Evolutionary conservation across 108 stramenopile genomes (phyloP), one percentile per base, ranked within the genome.

Genomic region (Nitzschia palea): DNA sequence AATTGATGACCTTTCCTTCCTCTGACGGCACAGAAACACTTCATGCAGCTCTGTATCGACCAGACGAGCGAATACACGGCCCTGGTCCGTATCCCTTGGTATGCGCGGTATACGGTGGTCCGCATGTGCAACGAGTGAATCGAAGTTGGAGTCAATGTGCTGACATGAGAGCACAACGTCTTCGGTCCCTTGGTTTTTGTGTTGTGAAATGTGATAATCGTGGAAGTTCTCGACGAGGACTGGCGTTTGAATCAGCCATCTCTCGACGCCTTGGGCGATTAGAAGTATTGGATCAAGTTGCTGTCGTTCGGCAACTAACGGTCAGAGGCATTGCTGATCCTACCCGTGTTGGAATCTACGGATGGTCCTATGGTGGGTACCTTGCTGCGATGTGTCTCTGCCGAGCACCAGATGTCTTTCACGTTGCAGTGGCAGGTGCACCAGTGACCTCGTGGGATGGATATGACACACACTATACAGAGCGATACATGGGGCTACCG

Each of bases 311-410:
- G 17, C 83, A 81, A 35, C 65, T 95, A 20, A 76, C 74, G 22
- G 43, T 62, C 25, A 50, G 73, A 23, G 93, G 93, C 4, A 73
- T 94, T 35, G 93, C 83, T n/a, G 94, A 95, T 70, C 67, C 78
- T 17, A 66, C 68, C 1, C 71, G 94, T 1, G 94, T 98, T 5
- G 97, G 95, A 27, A 83, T 98, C 18, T 94, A 87, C 43, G 97
- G 97, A 12, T 98, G 97, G 97, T 89, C 87, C 29, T 98, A 98
- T 65, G 97, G 97, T 12, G 97, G 97, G 4, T 98, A 97, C 73
- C 73, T 96, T 64, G 70, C 94, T 34, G 86, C 86, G 40, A 96
- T 97, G 96, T 93, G 89, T 51, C 60, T 97, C 52, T 80, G 82
- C 62, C 81, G 86, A 26, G 87, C 91, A 3, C 91, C 95, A 1